phyloP scores from a whole-genome alignment of 805 yeast genomes.

The Tetrapisispora nanseiensis region DNA sequence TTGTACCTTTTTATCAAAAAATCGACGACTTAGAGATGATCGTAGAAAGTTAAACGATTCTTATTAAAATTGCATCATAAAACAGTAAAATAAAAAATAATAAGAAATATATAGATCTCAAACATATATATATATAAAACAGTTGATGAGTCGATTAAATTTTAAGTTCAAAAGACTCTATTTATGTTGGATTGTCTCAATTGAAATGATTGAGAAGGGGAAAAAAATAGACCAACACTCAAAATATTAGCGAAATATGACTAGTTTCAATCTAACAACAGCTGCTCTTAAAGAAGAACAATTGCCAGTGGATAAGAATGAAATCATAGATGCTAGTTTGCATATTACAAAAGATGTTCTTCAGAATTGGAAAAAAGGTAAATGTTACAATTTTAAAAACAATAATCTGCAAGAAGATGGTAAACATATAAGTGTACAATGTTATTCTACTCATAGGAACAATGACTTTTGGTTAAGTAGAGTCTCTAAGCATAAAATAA shows the following conservation, averaged over 20 bases:
- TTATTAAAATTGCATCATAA: too few relatives aligned
- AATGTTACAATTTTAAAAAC: conserved; percentile 23
- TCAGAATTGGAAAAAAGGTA: conserved; percentile 27
- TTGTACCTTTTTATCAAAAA: too few relatives aligned
- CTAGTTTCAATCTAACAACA: conserved; percentile 1
- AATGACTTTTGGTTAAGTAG: conserved; percentile 31
- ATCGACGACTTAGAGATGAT: too few relatives aligned
- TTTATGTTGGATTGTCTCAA: too few relatives aligned
- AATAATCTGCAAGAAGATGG: conserved; percentile 11
- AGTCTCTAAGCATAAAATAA: conserved; percentile 17
- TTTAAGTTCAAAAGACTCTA: too few relatives aligned
- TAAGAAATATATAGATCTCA: too few relatives aligned
- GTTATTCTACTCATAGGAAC: conserved; percentile 21
- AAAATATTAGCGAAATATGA: neutral
- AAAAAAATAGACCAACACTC: neutral
- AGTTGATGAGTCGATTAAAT: too few relatives aligned
- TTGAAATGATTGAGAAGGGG: too few relatives aligned
- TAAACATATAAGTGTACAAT: conserved; percentile 23
- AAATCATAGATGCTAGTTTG: conserved; percentile 17
- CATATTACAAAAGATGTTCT: conserved; percentile 16
- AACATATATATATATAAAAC: too few relatives aligned
- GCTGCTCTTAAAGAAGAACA: conserved; percentile 8
- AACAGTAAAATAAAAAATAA: too few relatives aligned
- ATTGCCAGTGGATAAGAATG: conserved; percentile 9
- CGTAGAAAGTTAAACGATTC: too few relatives aligned